Evolutionary conservation across 1,284 basidiomycete genomes (phyloP), one percentile per base, ranked within the genome.

Genomic region (Bondarzewia mesenterica): DNA sequence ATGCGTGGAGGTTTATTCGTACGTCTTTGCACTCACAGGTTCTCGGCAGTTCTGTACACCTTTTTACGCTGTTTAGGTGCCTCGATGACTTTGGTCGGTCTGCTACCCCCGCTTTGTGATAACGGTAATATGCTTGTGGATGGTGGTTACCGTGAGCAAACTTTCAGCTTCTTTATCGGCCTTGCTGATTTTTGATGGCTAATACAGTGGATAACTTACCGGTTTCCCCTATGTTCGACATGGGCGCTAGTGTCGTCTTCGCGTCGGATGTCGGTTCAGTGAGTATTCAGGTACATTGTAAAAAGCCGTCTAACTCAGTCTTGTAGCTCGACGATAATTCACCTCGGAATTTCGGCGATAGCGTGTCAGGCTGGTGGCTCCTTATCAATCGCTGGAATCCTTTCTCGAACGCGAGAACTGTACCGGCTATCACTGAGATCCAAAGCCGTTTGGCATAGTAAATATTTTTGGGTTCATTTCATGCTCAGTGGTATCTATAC

Each of bases 331-430:
- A 98, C 62, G 96, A 99, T 63, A 98, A 95, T 52, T 92, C 89
- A 1, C 92, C 94, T 0, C 78, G 95, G 37, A 85, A 89, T 57
- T 98, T 95, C 64, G 94, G 95, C 5, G 96, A 99, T 60, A 87
- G 90, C 0, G 77, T 99, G 1, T 97, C 94, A 2, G 96, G 96
- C 20, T 97, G 93, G 85, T 98, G 93, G 91, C 78, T 99, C 15
- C 72, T 98, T 49, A 64, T 99, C 50, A 96, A 95, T 65, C 75
- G 92, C 50, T 96, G 82, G 81, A 94, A 94, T 63, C 93, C 92
- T 0, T 94, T 94, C 63, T 89, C 88, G 37, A 84, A 80, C 59
- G 81, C 85, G 44, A 73, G 80, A 52, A 82, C 78, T 50, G 83
- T 98, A 7, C 91, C 94, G 22, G 87, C 88, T 15, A 96, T 99